Evolutionary conservation across 176 grass and related monocot species (phyloP).

Genomic region (Paspalum notatum): DNA sequence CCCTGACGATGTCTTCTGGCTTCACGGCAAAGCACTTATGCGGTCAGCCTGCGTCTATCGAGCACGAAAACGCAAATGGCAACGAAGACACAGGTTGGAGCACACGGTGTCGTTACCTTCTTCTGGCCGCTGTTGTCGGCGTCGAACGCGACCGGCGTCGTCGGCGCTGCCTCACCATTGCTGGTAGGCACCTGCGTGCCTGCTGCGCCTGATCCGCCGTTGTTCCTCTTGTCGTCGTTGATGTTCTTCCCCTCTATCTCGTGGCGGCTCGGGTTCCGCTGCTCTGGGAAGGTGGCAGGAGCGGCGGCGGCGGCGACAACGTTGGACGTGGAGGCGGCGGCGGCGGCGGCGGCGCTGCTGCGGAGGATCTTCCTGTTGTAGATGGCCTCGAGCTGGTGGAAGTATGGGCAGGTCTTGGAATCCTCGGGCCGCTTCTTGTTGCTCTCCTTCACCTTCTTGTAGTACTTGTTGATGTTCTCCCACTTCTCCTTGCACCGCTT

Average conservation of each 20-base stretch:
- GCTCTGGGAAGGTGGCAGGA: not conserved
- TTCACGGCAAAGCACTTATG: constrained; percentile 58
- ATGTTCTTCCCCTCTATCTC: constrained; percentile 66
- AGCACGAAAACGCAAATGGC: not conserved
- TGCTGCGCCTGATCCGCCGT: constrained; percentile 36
- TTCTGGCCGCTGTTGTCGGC: constrained; percentile 24
- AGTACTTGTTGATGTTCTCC: constrained; percentile 99
- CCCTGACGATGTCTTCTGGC: constrained; percentile 78
- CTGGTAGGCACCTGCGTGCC: constrained; percentile 23
- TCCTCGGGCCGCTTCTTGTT: constrained; percentile 91
- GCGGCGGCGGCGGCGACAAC: constrained; percentile 5
- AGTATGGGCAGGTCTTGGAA: constrained; percentile 95
- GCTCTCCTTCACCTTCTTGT: constrained; percentile 98
- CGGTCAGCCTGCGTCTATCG: constrained; percentile 46
- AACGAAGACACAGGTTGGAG: not conserved
- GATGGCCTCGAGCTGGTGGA: constrained; percentile 87
- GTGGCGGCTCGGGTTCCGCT: not conserved
- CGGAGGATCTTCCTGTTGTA: constrained; percentile 62
- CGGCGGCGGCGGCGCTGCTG: not conserved
- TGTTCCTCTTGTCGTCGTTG: constrained; percentile 53
- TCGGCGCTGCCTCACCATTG: constrained; percentile 36
- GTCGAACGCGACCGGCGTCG: constrained; percentile 21
- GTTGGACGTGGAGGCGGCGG: constrained; percentile 1
- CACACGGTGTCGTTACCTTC: constrained; percentile 45
- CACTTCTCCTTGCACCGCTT: constrained; percentile 99